Base-by-base conservation (phyloP, 2,329 filamentous ascomycete genomes). In the Exophiala sp. region DNA sequence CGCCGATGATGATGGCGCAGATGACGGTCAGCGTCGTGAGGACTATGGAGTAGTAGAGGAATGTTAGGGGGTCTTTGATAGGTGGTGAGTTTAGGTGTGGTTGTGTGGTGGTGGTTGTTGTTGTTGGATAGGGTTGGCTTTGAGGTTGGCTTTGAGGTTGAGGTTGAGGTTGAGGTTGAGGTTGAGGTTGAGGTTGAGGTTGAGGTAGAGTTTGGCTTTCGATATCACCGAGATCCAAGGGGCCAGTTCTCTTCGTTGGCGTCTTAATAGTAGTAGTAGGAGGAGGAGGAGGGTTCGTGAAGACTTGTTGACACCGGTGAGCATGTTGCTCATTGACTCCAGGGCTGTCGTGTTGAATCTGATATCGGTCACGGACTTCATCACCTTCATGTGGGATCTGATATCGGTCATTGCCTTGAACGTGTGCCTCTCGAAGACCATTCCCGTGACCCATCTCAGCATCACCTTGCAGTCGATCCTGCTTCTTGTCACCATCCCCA, bases 11-110 rank as follows among this genome's bases (percentile, higher is more conserved):
- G 2, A 88, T 79, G 1, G 89, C 88, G 0, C 95, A 88, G 3
- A 86, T 70, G 19, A 95, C 85, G 0, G 89, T 96, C 44, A 95
- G 80, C 2, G 78, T 80, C 0, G 88, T 95, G 22, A 95, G 75
- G 0, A 95, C 85, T 58, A 91, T 86, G 10, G 88, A 94, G 69
- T 96, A 97, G 70, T 97, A 97, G 1, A 95, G 71, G 40, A 96
- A 90, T 0, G 90, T 89, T n/a, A 97, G 81, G 1, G 79, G 78
- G 62, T 97, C 90, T 50, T 85, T 76, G 0, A 87, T 82, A 40
- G 94, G 32, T 16, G 65, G 34, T 57, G 58, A 1, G 58, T 60
- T 27, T 62, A 60, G 1, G 56, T 56, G 4, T 61, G 48, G 38
- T 62, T 24, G 37, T 11, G 18, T 23, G 22, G 5, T 6, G 5